Conservation (phyloP, 768 basidiomycete species). For the Arthromyces matolae region DNA sequence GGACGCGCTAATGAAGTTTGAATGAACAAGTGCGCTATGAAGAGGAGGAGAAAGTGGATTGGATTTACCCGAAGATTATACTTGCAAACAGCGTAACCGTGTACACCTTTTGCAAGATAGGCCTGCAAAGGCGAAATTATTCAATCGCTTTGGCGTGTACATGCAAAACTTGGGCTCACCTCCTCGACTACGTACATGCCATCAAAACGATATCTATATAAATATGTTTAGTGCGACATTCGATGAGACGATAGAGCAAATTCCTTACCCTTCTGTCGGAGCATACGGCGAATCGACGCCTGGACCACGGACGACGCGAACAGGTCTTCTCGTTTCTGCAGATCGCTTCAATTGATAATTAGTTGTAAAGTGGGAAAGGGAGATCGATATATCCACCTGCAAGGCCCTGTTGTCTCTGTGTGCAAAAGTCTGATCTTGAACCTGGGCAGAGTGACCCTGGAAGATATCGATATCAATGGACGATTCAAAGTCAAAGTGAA, state of each 20-base stretch:
- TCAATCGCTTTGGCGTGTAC: neutral
- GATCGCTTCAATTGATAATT: slow-evolving; percentile 24
- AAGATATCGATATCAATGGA: neutral
- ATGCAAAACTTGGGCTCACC: slow-evolving; percentile 18
- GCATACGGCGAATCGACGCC: slow-evolving; percentile 27
- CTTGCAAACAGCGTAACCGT: slow-evolving; percentile 29
- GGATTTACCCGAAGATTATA: slow-evolving; percentile 25
- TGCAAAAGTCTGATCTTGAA: slow-evolving; percentile 31
- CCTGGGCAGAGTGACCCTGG: slow-evolving; percentile 22
- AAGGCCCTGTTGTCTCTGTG: slow-evolving; percentile 34
- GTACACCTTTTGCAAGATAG: slow-evolving; percentile 22
- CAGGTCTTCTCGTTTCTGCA: slow-evolving; percentile 26
- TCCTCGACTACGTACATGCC: slow-evolving; percentile 36
- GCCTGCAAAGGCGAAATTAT: slow-evolving; percentile 19
- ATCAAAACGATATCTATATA: slow-evolving; percentile 38
- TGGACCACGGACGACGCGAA: slow-evolving; percentile 40
- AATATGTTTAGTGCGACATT: neutral
- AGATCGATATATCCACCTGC: slow-evolving; percentile 15
- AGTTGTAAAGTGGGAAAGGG: neutral
- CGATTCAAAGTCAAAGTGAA: neutral
- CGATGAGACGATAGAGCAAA: neutral
- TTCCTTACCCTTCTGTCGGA: slow-evolving; percentile 28
- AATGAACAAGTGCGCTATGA: no score
- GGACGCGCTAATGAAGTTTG: slow-evolving; percentile 4
- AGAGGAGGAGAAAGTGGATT: neutral